Evolutionary conservation across 257 asterid genomes (phyloP), one percentile per base, ranked within the genome.

Genomic region (Rubia yunnanensis): DNA sequence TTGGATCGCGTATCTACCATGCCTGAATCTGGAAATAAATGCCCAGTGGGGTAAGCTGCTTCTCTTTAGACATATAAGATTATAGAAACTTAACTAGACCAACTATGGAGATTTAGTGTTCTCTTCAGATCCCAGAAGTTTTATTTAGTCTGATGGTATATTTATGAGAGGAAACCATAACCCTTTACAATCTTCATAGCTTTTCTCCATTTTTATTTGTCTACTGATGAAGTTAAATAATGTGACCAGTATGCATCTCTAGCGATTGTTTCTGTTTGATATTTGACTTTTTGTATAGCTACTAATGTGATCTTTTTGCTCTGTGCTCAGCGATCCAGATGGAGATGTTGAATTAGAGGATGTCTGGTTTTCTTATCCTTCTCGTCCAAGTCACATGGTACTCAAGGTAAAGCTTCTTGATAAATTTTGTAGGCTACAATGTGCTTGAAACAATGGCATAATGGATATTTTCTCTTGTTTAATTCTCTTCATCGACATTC

Each of bases 331-430:
- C 46, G 83, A 79, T 81, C 75, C 74, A 77, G 95, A 82, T 64
- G 97, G 88, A 4, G 94, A 88, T 70, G 96, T 88, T 24, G 96
- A 76, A 76, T 69, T 91, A 69, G 85, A 84, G 44, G 95, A 88
- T 64, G 88, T 91, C 73, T 91, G 96, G 95, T 91, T 91, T 67
- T 88, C 96, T 5, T 91, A 91, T 74, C 97, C 97, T 4, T 88
- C 97, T 28, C 96, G 97, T 35, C 97, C 97, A 30, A 80, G 75
- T 75, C 81, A 63, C 73, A 86, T 83, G 88, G 89, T 91, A 69
- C 82, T 91, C 67, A 88, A 88, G 97, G 97, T 91, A 74, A 66
- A 31, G 24, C 13, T 38, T 4, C 30, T 23, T 35, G n/a, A 28
- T 18, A 30, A 64, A 46, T 4, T 7, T 26, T 15, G 50, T 18